Evolutionary conservation across 2,329 filamentous ascomycete species (phyloP).

Genomic region (Fusarium tupiense): DNA sequence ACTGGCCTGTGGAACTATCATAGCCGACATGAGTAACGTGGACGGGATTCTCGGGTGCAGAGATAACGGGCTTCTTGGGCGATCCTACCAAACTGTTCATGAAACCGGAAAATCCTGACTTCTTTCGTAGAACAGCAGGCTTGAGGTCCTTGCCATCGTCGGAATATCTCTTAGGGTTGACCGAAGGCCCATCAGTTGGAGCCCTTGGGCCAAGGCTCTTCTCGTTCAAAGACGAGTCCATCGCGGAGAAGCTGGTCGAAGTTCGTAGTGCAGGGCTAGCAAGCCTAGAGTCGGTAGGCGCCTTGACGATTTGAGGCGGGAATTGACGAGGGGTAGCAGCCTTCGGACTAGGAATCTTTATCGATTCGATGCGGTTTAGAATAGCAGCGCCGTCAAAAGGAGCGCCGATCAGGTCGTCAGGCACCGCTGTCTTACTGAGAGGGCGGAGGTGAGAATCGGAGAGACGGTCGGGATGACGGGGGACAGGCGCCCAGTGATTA

Average conservation of each 20-base stretch:
- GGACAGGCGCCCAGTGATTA: constrained; percentile 43
- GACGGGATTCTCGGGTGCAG: constrained; percentile 96
- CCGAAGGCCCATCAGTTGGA: constrained; percentile 56
- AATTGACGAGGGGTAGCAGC: constrained; percentile 41
- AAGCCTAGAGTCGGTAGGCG: constrained; percentile 63
- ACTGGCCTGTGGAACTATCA: constrained; percentile 94
- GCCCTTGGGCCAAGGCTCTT: constrained; percentile 47
- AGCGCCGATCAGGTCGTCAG: constrained; percentile 71
- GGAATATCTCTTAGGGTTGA: constrained; percentile 77
- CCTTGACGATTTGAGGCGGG: constrained; percentile 54
- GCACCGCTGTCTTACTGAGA: constrained; percentile 37
- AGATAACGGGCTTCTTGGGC: constrained; percentile 91
- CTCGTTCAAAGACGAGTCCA: constrained; percentile 52
- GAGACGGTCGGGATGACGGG: constrained; percentile 42
- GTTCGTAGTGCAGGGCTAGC: constrained; percentile 67
- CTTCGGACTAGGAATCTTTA: constrained; percentile 51
- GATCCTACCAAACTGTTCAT: constrained; percentile 86
- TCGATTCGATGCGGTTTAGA: constrained; percentile 67
- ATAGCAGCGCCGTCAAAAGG: constrained; percentile 73
- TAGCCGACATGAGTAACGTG: constrained; percentile 98
- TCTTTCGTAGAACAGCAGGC: constrained; percentile 75
- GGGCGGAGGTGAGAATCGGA: constrained; percentile 42
- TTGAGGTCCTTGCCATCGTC: constrained; percentile 77
- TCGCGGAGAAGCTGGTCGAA: constrained; percentile 64
- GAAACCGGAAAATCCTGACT: constrained; percentile 88